Conservation (phyloP, 2,329 filamentous ascomycete genomes). For the Calonectria ilicicola region DNA sequence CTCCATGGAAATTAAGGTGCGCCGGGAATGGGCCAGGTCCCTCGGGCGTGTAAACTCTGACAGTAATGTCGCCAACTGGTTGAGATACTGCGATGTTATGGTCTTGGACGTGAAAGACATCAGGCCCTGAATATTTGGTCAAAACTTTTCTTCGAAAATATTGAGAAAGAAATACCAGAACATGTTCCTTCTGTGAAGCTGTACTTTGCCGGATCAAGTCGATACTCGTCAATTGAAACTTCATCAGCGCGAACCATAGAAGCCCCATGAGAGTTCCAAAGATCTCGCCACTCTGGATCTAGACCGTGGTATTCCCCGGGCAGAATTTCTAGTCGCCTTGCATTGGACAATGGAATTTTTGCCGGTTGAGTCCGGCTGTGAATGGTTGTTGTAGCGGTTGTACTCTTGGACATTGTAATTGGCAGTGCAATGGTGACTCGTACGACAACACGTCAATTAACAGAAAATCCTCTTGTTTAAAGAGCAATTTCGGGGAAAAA, state of each 20-base stretch:
- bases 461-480: not conserved
- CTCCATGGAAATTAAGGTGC: slow-evolving; percentile 42
- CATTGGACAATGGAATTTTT: not conserved
- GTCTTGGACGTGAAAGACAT: slow-evolving; percentile 24
- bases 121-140: slow-evolving; percentile 1
- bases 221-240: slow-evolving; percentile 43
- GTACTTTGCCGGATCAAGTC: slow-evolving; percentile 39
- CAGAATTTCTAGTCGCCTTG: not conserved
- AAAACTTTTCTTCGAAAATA: not conserved
- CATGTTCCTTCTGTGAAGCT: slow-evolving; percentile 46
- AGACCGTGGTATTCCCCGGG: slow-evolving; percentile 31
- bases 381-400: not conserved
- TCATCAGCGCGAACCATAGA: slow-evolving; percentile 43
- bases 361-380: not conserved
- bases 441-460: not conserved
- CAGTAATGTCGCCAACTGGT: slow-evolving; percentile 38
- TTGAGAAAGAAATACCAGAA: slow-evolving; percentile 20
- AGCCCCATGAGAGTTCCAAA: slow-evolving; percentile 45
- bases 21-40: slow-evolving; percentile 42
- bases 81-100: slow-evolving; percentile 38
- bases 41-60: slow-evolving; percentile 42
- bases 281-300: slow-evolving; percentile 43
- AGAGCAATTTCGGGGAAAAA: not conserved
- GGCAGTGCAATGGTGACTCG: not conserved
- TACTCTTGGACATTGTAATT: not conserved